Base-by-base conservation (phyloP, 495 filamentous ascomycete genomes). In the Chaetomidium leptoderma region DNA sequence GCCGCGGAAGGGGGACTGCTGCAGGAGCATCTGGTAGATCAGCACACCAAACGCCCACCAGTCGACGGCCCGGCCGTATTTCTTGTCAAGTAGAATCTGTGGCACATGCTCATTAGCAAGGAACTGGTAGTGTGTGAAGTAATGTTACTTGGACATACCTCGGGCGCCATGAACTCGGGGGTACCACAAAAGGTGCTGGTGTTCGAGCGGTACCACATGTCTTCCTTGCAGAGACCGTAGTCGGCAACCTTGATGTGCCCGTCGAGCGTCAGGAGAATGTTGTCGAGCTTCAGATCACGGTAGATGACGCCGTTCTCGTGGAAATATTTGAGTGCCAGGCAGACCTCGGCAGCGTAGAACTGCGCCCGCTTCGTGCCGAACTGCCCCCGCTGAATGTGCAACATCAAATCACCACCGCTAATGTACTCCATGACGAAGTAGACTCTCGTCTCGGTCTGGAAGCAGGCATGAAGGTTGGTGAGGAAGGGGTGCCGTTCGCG, bases 381-480 rank as follows among this genome's bases (percentile, higher is more conserved):
- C 70, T 93, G 89, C 21, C 92, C 91, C 43, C 93, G 83, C 70
- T 99, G 93, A 70, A 99, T 99, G 70, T 99, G 93, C 75, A 97
- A 75, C 93, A 99, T 99, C 67, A 99, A 77, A 81, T 99, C 93
- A 71, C 93, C 93, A 76, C 93, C 93, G 66, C 92, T 96, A 62
- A 99, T 92, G 70, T 99, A 99, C 75, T 99, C 95, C 92, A 97
- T 97, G 63, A 99, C 93, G 67, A 99, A 99, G 77, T 99, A 99
- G 16, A 99, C 91, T 63, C 93, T 78, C 13, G 93, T 99, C 72
- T 99, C 93, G 0, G 93, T 99, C 75, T 99, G 93, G 83, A 99
- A 99, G 79, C 95, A 99, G 56, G 93, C 95, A 66, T 97, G 92
- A 43, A 99, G 76, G 67, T 89, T 97, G 36, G 95, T 83, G 59